These are phyloP conservation scores for Phialophora tarda DNA, from an alignment of 2,329 filamentous ascomycete genomes.

Conservation along the genomic window DNA sequence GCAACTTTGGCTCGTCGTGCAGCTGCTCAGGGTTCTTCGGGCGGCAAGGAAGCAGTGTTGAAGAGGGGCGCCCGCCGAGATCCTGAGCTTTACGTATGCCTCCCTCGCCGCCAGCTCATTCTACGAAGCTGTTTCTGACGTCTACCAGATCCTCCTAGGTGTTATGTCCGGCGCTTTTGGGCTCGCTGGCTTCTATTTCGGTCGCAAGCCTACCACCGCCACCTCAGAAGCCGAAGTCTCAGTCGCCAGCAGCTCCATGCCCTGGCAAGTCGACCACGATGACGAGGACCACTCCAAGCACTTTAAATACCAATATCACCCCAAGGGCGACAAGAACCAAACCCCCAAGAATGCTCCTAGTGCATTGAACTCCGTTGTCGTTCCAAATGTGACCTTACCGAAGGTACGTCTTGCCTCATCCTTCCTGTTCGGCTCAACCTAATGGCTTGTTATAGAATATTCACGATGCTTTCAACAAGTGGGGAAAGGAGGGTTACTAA, in stretches of 20 bases:
- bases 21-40: constrained; percentile 46
- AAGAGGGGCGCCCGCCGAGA: constrained; percentile 70
- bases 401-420: constrained; percentile 64
- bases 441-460: constrained; percentile 64
- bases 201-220: constrained; percentile 80
- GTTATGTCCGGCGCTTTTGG: constrained; percentile 89
- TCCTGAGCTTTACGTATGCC: constrained; percentile 74
- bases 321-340: constrained; percentile 78
- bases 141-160: constrained; percentile 77
- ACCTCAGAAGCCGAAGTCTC: constrained; percentile 80
- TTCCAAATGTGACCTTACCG: constrained; percentile 91
- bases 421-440: not conserved
- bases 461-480: constrained; percentile 99
- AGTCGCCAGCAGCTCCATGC: constrained; percentile 79
- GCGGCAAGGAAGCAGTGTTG: constrained; percentile 52
- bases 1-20: constrained; percentile 27
- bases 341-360: constrained; percentile 87
- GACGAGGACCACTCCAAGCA: constrained; percentile 65
- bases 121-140: constrained; percentile 13
- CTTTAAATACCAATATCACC: constrained; percentile 79
- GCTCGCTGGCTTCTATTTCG: constrained; percentile 81
- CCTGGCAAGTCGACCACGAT: constrained; percentile 80
- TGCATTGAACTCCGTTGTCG: constrained; percentile 90
- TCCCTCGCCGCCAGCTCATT: not conserved
- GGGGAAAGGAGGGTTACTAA: constrained; percentile 93